These are phyloP conservation scores for Blumeriella jaapii DNA, from an alignment of 2,329 filamentous ascomycete species.

Conservation along the genomic window DNA sequence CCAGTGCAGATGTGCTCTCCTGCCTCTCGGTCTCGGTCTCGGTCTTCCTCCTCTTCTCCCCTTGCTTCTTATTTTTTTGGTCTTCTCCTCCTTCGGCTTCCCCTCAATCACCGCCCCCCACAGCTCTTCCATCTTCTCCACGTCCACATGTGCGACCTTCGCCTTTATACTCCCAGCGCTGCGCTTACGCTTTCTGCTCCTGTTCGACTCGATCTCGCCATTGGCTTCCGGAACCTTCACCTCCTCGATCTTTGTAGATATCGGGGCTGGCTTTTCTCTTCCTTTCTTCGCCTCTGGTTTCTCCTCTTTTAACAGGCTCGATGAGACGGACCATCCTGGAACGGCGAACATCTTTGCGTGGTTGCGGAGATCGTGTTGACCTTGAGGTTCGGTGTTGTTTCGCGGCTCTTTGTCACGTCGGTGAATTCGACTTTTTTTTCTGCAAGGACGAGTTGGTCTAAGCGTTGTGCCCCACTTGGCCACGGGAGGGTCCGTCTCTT, in stretches of 20 bases:
- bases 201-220: slow-evolving; percentile 23
- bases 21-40: slow-evolving; percentile 21
- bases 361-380: neutral
- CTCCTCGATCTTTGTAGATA: slow-evolving; percentile 13
- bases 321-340: slow-evolving; percentile 78
- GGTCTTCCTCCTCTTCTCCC: slow-evolving; percentile 21
- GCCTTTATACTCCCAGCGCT: slow-evolving; percentile 33
- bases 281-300: slow-evolving; percentile 15
- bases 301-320: slow-evolving; percentile 61
- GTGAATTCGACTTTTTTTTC: too few species aligned
- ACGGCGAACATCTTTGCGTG: slow-evolving; percentile 71
- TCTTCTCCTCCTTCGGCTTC: slow-evolving; percentile 34
- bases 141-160: slow-evolving; percentile 46
- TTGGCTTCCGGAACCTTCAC: slow-evolving; percentile 17
- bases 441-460: too few species aligned
- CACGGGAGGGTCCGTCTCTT: too few species aligned
- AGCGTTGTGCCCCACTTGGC: too few species aligned
- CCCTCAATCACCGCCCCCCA: slow-evolving; percentile 73
- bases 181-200: slow-evolving; percentile 40
- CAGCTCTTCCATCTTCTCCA: slow-evolving; percentile 62
- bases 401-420: too few species aligned
- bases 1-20: slow-evolving; percentile 16
- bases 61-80: slow-evolving; percentile 17
- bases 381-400: too few species aligned
- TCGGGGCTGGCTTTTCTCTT: too few species aligned